Base-by-base conservation (phyloP, 148 eudicot genomes). In the Amaranthus cruentus region DNA sequence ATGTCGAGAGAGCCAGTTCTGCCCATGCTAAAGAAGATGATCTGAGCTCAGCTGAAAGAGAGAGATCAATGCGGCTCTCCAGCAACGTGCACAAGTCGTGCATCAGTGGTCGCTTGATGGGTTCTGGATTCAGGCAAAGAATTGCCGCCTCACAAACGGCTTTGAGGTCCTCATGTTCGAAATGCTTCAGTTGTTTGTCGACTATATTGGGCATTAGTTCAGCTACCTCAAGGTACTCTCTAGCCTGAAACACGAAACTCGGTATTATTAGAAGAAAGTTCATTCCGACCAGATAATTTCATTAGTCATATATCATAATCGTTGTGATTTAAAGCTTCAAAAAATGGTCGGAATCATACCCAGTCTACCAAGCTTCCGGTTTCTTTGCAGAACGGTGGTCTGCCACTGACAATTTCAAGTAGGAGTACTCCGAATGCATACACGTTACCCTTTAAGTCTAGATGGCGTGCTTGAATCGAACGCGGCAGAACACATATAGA, bases 11-110 rank as follows among this genome's bases (percentile, higher is more conserved):
- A 14, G 89, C 89, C 69, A 95, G 84, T 80, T 92, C 99, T 9
- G 96, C 99, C 99, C 99, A 95, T 12, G 96, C 99, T 76, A 95
- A 73, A 66, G 96, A 88, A 67, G 97, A 87, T 54, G 96, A 88
- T 73, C 87, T 79, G 43, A 95, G 87, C 78, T 90, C 93, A 7
- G 96, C 86, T 6, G 97, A 82, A 59, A 85, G 43, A 1, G 97
- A 88, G 0, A 90, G 78, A 78, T 95, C 91, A 50, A 95, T 90
- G 66, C 83, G 78, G 70, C 80, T 85, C 76, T 91, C 96, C 68
- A 95, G 69, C 71, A 76, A 76, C 1, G 60, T 72, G 78, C 87
- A 95, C 58, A 92, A 44, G 12, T 92, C 94, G 46, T 77, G 62
- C 89, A 90, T 88, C 10, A 83, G 77, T n/a, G 81, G 77, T 76